Evolutionary conservation across 2,329 filamentous ascomycete species (phyloP).

Genomic region (Hypoxylon rubiginosum): DNA sequence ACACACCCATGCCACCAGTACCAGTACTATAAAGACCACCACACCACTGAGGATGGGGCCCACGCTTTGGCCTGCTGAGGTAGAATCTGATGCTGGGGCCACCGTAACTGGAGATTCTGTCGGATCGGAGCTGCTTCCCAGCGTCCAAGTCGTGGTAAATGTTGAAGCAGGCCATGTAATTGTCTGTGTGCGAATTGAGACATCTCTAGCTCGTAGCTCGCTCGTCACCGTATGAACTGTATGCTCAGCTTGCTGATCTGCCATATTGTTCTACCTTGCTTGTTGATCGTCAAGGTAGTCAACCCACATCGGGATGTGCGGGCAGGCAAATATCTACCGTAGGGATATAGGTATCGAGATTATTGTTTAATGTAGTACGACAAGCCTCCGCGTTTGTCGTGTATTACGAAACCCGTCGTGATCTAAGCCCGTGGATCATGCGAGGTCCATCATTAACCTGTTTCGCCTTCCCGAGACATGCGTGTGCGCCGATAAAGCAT

Average conservation of each 20-base stretch:
- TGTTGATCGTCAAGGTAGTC: slow-evolving; percentile 2
- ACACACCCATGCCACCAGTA: slow-evolving; percentile 46
- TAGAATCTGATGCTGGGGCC: slow-evolving; percentile 33
- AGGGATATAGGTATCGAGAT: slow-evolving; percentile 27
- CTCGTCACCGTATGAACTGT: background rate
- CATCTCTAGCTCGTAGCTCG: slow-evolving; percentile 2
- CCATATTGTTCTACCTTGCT: slow-evolving; percentile 21
- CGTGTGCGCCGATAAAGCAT: slow-evolving; percentile 19
- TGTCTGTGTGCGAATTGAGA: slow-evolving; percentile 46
- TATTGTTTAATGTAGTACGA: slow-evolving; percentile 15
- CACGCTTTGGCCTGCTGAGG: slow-evolving; percentile 32
- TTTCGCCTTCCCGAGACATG: slow-evolving; percentile 39
- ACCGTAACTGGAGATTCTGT: slow-evolving; percentile 37
- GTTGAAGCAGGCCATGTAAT: slow-evolving; percentile 41
- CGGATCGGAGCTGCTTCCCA: slow-evolving; percentile 40
- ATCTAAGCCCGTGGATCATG: slow-evolving; percentile 13
- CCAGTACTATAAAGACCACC: slow-evolving; percentile 41
- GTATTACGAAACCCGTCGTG: slow-evolving; percentile 29
- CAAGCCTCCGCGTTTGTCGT: slow-evolving; percentile 29
- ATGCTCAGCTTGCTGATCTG: slow-evolving; percentile 10
- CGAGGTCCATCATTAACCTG: slow-evolving; percentile 18
- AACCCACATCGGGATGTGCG: background rate
- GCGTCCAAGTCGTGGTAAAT: slow-evolving; percentile 44
- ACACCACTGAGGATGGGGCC: slow-evolving; percentile 48
- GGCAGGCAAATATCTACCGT: slow-evolving; percentile 4